Conservation (phyloP, 2,329 filamentous ascomycete species). For the Fusarium metavorans region DNA sequence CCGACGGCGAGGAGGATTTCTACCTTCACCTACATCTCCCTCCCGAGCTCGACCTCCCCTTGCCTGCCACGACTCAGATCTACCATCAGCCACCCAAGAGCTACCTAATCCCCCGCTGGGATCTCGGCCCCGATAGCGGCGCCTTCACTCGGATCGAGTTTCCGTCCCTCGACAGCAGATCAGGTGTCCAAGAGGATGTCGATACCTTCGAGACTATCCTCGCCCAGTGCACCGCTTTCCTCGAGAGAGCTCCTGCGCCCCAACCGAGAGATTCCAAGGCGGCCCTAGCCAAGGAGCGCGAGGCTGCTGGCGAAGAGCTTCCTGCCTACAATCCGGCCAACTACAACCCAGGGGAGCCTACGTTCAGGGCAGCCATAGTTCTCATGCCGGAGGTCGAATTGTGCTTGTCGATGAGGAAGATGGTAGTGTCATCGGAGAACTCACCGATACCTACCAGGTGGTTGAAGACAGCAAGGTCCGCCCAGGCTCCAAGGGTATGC, state of each 20-base stretch:
- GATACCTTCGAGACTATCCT: conserved; percentile 98
- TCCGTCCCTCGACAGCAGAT: conserved; percentile 76
- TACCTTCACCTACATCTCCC: conserved; percentile 96
- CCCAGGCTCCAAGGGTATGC: conserved; percentile 88
- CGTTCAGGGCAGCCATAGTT: conserved; percentile 71
- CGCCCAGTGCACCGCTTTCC: conserved; percentile 96
- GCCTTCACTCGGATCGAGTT: conserved; percentile 96
- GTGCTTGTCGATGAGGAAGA: conserved; percentile 96
- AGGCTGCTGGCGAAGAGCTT: conserved; percentile 58
- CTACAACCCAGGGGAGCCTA: conserved; percentile 86
- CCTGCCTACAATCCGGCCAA: conserved; percentile 84
- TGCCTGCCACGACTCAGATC: conserved; percentile 96
- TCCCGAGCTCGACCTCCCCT: conserved; percentile 91
- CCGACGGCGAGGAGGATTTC: conserved; percentile 86
- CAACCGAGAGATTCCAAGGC: conserved; percentile 51
- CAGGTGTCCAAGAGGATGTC: conserved; percentile 87
- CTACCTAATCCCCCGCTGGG: conserved; percentile 96
- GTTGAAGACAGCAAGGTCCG: conserved; percentile 81
- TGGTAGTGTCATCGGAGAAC: conserved; percentile 92
- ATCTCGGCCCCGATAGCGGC: conserved; percentile 86
- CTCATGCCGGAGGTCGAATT: conserved; percentile 73
- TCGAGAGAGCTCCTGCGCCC: conserved; percentile 82
- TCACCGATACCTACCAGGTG: conserved; percentile 84
- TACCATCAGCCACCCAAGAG: conserved; percentile 94
- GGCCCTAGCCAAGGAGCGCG: conserved; percentile 55